Conservation (phyloP, 768 basidiomycete species). For the Suillus decipiens region DNA sequence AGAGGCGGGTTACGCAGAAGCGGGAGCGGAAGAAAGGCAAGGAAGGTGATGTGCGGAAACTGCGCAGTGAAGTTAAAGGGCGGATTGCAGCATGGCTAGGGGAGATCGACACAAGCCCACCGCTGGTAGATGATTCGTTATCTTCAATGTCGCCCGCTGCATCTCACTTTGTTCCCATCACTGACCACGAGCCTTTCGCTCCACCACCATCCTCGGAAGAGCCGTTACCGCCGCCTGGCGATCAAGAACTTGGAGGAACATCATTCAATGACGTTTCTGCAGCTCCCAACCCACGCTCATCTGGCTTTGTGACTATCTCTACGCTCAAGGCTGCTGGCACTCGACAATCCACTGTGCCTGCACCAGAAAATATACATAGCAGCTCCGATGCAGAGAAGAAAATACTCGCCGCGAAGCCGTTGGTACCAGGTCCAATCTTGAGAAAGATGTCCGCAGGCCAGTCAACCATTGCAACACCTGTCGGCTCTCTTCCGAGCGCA, state of each 20-base stretch:
- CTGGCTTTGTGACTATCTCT: constrained; percentile 71
- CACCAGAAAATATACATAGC: background rate
- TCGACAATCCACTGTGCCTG: constrained; percentile 7
- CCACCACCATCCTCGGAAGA: constrained; percentile 12
- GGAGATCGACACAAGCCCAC: constrained; percentile 57
- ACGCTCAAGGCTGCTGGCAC: constrained; percentile 41
- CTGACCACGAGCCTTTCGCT: constrained; percentile 25
- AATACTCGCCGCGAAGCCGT: background rate
- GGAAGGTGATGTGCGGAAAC: constrained; percentile 38
- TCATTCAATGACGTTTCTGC: constrained; percentile 29
- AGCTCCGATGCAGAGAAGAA: background rate
- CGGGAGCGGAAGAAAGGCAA: constrained; percentile 30
- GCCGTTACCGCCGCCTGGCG: constrained; percentile 24
- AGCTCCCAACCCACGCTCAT: constrained; percentile 70
- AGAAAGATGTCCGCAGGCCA: constrained; percentile 6
- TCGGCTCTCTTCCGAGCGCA: background rate
- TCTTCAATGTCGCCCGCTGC: constrained; percentile 36
- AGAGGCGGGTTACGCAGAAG: constrained; percentile 14
- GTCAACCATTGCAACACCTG: background rate
- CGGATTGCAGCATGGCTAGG: constrained; percentile 81
- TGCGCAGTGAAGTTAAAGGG: constrained; percentile 58
- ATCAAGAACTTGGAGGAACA: constrained; percentile 7
- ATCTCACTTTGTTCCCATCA: constrained; percentile 31
- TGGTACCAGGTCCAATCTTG: constrained; percentile 1
- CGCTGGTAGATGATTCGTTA: constrained; percentile 39